Conservation (phyloP, 306 rosid genomes). For the Dalbergia cochinchinensis region DNA sequence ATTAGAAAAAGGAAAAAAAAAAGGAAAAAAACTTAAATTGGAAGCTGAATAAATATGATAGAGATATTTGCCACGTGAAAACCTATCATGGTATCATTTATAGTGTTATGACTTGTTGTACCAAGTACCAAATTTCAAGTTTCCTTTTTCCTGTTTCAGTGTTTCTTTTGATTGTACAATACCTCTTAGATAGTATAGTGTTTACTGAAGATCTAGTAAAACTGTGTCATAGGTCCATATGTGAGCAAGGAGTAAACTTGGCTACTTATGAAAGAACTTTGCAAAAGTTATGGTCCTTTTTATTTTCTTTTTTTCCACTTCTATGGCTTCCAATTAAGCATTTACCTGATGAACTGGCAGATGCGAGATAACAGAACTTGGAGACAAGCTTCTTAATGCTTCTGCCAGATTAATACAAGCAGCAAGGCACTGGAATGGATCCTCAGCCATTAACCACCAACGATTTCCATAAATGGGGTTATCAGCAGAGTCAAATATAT, state of each 20-base stretch:
- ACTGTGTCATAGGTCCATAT: slow-evolving; percentile 2
- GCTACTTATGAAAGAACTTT: slow-evolving; percentile 10
- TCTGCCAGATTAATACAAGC: slow-evolving; percentile 81
- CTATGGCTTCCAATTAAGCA: slow-evolving; percentile 40
- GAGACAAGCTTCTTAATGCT: slow-evolving; percentile 77
- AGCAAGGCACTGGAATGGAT: slow-evolving; percentile 89
- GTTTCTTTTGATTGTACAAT: background rate
- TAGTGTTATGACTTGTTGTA: background rate
- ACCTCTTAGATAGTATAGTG: slow-evolving; percentile 7
- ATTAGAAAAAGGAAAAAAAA: background rate
- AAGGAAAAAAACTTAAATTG: background rate
- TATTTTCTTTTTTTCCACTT: background rate
- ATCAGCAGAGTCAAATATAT: slow-evolving; percentile 77
- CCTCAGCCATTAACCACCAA: slow-evolving; percentile 91
- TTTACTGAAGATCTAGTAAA: slow-evolving; percentile 20
- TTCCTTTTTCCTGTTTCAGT: background rate
- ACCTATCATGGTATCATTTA: slow-evolving; percentile 9
- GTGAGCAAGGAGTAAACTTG: slow-evolving; percentile 11
- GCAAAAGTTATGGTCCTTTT: slow-evolving; percentile 9
- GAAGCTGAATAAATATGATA: slow-evolving; percentile 33
- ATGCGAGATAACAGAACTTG: slow-evolving; percentile 70
- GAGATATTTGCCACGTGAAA: slow-evolving; percentile 10
- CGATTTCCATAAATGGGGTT: slow-evolving; percentile 74
- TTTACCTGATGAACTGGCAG: slow-evolving; percentile 86
- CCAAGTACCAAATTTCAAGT: background rate